phyloP scores from a whole-genome alignment of 2,329 filamentous ascomycete species.

The Nemania diffusa region DNA sequence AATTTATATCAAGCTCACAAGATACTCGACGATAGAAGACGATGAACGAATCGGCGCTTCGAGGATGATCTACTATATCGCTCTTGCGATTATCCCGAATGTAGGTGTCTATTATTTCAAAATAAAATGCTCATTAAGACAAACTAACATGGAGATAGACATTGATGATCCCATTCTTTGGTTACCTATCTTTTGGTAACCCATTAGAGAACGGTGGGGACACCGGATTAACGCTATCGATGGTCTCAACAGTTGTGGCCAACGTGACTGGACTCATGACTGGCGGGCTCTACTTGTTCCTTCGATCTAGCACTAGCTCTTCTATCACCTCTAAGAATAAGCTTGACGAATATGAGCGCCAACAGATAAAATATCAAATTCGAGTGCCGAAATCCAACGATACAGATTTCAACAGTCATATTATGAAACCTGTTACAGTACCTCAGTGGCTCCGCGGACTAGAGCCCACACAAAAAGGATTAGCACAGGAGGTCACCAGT shows the following conservation, averaged over 20 bases:
- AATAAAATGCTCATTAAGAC: background rate
- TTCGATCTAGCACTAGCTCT: constrained; percentile 70
- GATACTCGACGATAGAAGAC: constrained; percentile 64
- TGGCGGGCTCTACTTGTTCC: constrained; percentile 72
- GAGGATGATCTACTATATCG: constrained; percentile 75
- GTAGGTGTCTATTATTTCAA: constrained; percentile 54
- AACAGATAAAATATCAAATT: constrained; percentile 54
- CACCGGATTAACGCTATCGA: constrained; percentile 63
- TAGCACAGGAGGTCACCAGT: constrained; percentile 50
- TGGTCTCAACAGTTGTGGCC: constrained; percentile 72
- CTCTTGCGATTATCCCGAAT: constrained; percentile 65
- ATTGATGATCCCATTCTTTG: constrained; percentile 72
- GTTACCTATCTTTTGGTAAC: constrained; percentile 61
- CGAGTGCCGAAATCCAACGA: constrained; percentile 35
- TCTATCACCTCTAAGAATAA: constrained; percentile 63
- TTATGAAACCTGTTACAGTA: constrained; percentile 50
- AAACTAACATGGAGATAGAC: constrained; percentile 55
- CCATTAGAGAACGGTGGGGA: constrained; percentile 52
- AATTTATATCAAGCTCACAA: constrained; percentile 68
- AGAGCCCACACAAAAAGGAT: constrained; percentile 51
- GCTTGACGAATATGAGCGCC: constrained; percentile 58
- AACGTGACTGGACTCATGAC: constrained; percentile 74
- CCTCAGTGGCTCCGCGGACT: constrained; percentile 47
- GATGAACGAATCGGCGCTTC: constrained; percentile 72
- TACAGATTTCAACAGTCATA: constrained; percentile 50